Conservation (phyloP, 148 eudicot genomes). For the Polygonum maritimum region DNA sequence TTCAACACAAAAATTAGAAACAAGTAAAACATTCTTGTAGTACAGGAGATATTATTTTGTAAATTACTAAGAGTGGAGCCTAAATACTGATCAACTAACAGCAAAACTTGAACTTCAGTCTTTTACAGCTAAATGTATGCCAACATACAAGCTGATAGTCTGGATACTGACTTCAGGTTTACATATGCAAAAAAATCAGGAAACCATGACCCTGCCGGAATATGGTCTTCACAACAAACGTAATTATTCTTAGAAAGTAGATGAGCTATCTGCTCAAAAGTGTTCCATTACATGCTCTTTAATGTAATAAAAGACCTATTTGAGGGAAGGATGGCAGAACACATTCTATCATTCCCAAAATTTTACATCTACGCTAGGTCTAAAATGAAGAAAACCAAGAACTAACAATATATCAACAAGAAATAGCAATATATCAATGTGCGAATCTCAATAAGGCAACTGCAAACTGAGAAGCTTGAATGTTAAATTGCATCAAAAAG, state of each 20-base stretch:
- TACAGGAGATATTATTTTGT: no score
- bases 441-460: slow-evolving; percentile 69
- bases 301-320: not conserved
- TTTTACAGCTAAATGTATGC: not conserved
- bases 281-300: not conserved
- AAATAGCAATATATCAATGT: no score
- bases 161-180: not conserved
- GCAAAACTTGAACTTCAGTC: not conserved
- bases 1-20: no score
- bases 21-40: no score
- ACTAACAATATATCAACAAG: no score
- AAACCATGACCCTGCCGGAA: not conserved
- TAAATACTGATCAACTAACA: no score
- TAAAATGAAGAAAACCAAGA: not conserved
- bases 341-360: not conserved
- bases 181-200: not conserved
- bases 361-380: not conserved
- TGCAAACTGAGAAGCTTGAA: slow-evolving; percentile 51
- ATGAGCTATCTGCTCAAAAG: not conserved
- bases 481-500: slow-evolving; percentile 1
- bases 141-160: not conserved
- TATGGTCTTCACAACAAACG: not conserved
- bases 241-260: not conserved
- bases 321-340: not conserved
- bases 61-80: no score